A percentile compares a stretch with the other conserved stretches of the same genome.
phyloP scores from a whole-genome alignment of 2,329 filamentous ascomycete genomes.

The Alternaria metachromatica region DNA sequence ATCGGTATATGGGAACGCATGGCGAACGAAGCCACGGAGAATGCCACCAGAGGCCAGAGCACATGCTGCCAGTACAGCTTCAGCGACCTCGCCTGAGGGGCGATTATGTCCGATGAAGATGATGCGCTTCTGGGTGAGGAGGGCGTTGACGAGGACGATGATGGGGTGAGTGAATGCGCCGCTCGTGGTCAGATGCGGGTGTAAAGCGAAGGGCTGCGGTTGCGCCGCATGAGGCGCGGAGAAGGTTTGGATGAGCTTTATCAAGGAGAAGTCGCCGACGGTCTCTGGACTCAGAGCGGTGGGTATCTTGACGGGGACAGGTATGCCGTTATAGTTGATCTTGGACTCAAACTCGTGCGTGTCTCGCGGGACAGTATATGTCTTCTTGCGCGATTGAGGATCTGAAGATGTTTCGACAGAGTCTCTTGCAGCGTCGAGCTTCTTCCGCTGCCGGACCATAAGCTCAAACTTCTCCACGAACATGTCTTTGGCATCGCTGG shows the following conservation, averaged over 20 bases:
- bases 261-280: conserved; percentile 94
- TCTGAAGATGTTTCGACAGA: conserved; percentile 45
- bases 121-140: conserved; percentile 94
- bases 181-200: conserved; percentile 92
- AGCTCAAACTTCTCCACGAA: conserved; percentile 98
- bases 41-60: conserved; percentile 90
- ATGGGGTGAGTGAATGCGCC: conserved; percentile 91
- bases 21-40: conserved; percentile 90
- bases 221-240: conserved; percentile 80
- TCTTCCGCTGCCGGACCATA: conserved; percentile 84
- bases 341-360: conserved; percentile 98
- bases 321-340: conserved; percentile 94
- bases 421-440: conserved; percentile 61
- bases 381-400: conserved; percentile 56
- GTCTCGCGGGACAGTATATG: conserved; percentile 83
- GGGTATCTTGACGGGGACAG: conserved; percentile 95
- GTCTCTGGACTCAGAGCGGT: conserved; percentile 93
- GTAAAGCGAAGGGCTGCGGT: conserved; percentile 82
- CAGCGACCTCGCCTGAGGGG: conserved; percentile 93
- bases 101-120: conserved; percentile 96
- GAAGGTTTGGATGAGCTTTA: conserved; percentile 97
- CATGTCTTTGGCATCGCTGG: conserved; percentile 91
- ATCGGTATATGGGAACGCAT: conserved; percentile 98
- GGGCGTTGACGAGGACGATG: conserved; percentile 90
- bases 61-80: conserved; percentile 97